phyloP scores from a whole-genome alignment of 352 stramenopile genomes.

The Elongisporangium prolatum region DNA sequence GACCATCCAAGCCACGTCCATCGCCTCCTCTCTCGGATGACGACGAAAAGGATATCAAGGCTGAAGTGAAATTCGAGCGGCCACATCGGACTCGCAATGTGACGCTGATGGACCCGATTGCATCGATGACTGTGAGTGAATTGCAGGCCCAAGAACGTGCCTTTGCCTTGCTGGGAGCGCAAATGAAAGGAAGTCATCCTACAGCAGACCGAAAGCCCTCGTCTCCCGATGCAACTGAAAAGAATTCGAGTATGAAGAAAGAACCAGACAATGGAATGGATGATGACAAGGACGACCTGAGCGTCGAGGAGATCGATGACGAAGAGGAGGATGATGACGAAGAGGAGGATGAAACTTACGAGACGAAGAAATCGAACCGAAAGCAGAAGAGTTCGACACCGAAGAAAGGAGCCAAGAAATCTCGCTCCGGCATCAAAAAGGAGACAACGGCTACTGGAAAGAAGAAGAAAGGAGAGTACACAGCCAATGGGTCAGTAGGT shows the following conservation, averaged over 20 bases:
- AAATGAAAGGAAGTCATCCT: conserved; percentile 4
- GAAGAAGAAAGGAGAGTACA: conserved; percentile 14
- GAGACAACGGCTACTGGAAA: conserved; percentile 5
- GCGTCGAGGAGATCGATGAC: conserved; percentile 1
- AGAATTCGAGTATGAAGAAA: neutral
- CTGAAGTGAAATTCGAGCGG: neutral
- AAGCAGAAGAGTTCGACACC: neutral
- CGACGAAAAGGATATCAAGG: neutral
- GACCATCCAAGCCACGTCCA: neutral
- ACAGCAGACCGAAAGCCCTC: neutral
- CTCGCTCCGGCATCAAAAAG: conserved; percentile 3
- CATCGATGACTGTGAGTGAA: neutral
- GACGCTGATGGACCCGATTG: conserved; percentile 2
- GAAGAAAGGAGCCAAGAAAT: neutral
- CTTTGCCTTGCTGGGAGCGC: neutral
- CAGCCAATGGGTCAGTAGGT: conserved; percentile 9
- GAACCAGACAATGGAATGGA: neutral
- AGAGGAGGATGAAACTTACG: conserved; percentile 16
- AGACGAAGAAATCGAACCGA: conserved; percentile 7
- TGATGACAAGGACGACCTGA: neutral
- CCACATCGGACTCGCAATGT: conserved; percentile 7
- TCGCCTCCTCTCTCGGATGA: conserved; percentile 5
- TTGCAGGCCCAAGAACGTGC: conserved; percentile 1
- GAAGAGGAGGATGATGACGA: conserved; percentile 22
- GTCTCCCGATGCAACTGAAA: neutral